A percentile compares a stretch with the other conserved stretches of the same genome.
Conservation (phyloP, 345 rosid species). For the Populus ilicifolia region DNA sequence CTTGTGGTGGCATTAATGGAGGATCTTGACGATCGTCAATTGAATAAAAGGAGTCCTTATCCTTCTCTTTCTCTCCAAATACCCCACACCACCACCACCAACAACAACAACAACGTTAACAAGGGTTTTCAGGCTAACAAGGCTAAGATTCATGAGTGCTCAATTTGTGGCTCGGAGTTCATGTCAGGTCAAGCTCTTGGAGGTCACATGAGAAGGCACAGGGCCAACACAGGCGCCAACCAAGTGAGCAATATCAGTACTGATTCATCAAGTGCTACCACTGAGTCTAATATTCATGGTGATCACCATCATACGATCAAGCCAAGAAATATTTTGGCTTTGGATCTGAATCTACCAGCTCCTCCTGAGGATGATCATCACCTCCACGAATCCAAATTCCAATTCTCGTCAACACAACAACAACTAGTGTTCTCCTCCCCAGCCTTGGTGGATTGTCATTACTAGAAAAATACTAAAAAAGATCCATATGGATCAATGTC, state of each 20-base stretch:
- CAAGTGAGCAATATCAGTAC: neutral
- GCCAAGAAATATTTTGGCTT: conserved; percentile 43
- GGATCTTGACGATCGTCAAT: conserved; percentile 12
- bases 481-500: conserved; percentile 30
- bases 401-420: conserved; percentile 44
- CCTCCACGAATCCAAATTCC: conserved; percentile 52
- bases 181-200: conserved; percentile 95
- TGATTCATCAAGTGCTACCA: neutral
- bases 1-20: conserved; percentile 4
- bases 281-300: neutral
- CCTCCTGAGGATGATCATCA: conserved; percentile 63
- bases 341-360: conserved; percentile 97
- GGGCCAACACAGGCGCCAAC: conserved; percentile 34
- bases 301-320: conserved; percentile 23
- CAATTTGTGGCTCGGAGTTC: conserved; percentile 88
- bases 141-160: conserved; percentile 75
- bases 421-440: conserved; percentile 55
- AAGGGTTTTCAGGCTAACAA: conserved; percentile 23
- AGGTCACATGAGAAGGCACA: conserved; percentile 97
- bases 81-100: conserved; percentile 10
- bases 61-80: conserved; percentile 34
- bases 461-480: conserved; percentile 27
- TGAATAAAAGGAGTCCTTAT: conserved; percentile 8
- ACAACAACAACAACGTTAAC: conserved; percentile 17
- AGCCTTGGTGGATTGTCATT: conserved; percentile 86